Base-by-base conservation (phyloP, 176 grass and related monocot genomes). In the Typha latifolia region DNA sequence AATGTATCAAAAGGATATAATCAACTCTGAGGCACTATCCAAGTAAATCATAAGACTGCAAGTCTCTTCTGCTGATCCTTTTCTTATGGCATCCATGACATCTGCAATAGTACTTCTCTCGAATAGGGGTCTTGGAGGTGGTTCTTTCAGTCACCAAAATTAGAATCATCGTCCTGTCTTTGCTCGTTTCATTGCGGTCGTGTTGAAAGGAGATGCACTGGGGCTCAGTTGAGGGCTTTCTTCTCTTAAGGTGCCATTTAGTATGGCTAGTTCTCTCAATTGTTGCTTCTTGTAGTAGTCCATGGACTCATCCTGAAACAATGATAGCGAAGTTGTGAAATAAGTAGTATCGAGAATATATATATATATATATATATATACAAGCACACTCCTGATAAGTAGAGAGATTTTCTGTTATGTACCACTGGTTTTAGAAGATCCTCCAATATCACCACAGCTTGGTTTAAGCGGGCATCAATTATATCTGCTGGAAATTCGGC, bases 271-370 rank as follows among this genome's bases (percentile, higher is more conserved):
- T 67, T 99, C 94, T 72, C 86, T 90, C 64, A 99, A 64, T 23
- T 99, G 94, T 68, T 99, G 89, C 67, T 99, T 93, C 80, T 93
- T 99, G 73, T 93, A 93, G 79, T 87, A 99, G 69, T 99, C 94
- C 84, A 93, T 90, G n/a, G 88, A 87, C 69, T 99, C 94, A 15
- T 93, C 94, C 94, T 99, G 70, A 71, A 59, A 59, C 53, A 59
- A 22, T 2, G 53, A 43, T 18, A 59, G 3, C n/a, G 9, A 22
- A 14, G 15, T 2, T 0, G 3, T 6, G 16, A 64, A 64, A 29
- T 29, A 26, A 32, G 31, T 65, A 2, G 24, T 1, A 9, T 16
- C 0, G 26, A 37, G 62, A 34, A 31, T 64, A 32, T 32, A 21
- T 63, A n/a, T 23, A 16, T 14, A 4, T 15, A 12, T 11, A 20